Base-by-base conservation (phyloP, 306 rosid species). In the Erythrophleum fordii region DNA sequence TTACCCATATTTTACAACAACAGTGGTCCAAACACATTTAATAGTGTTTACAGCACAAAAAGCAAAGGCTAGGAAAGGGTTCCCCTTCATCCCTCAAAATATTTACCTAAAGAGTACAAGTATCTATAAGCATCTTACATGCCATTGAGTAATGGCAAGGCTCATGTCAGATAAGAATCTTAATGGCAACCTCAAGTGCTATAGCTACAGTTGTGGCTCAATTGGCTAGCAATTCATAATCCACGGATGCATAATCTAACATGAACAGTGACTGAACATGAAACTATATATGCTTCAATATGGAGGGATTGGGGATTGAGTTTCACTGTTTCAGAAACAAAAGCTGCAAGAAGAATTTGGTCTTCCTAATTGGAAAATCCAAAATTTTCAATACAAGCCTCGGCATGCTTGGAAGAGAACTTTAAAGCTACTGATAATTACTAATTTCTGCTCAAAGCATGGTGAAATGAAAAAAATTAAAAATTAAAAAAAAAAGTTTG, bases 1-100 rank as follows among this genome's bases (percentile, higher is more conserved):
- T 44, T 53, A 25, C 52, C 51, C 39, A 29, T 44, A 67, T 39
- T 59, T 26, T 31, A 41, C 31, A 22, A 13, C n/a, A 37, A 61
- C 7, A 45, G 71, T 42, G 53, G 61, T 58, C 69, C 64, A 66
- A 26, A 48, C 55, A 77, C 48, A 56, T 20, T 67, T 66, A 28
- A 41, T 52, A 23, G 55, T 37, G 39, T 77, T 23, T 11, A 59
- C n/a, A 69, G 48, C 61, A 26, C 26, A 59, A 37, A 61, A 14
- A 29, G 11, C 35, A 18, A 61, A 34, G 46, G 28, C 25, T 5
- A 8, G 25, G 6, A 75, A 45, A 29, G 34, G 22, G 20, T 62
- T 76, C 25, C 28, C 49, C 26, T 62, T 48, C 48, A 7, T 46
- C 62, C 62, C 31, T 42, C 8, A 18, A 62, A n/a, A 45, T 20